Evolutionary conservation across 169 alveolate genomes (phyloP).

Genomic region (Cyclospora cayetanensis): DNA sequence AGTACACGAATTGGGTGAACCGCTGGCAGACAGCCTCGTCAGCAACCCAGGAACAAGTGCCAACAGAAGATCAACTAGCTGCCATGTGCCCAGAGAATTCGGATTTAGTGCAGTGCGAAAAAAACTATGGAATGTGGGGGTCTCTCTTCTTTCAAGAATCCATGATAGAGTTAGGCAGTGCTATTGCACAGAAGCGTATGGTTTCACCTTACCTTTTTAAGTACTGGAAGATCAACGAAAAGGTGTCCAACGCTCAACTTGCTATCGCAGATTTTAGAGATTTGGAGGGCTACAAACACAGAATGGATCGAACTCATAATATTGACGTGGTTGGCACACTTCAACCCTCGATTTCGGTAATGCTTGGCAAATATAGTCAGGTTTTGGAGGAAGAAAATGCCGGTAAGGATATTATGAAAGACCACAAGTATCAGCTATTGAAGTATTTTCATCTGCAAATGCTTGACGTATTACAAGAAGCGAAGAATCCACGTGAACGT

Average conservation of each 20-base stretch:
- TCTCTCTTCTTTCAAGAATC: conserved; percentile 38
- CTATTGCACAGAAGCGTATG: conserved; percentile 9
- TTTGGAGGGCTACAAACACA: neutral
- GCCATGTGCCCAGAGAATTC: neutral
- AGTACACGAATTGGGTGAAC: neutral
- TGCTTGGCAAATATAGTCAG: conserved; percentile 39
- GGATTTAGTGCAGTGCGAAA: neutral
- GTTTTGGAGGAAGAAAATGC: conserved; percentile 5
- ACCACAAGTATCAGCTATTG: conserved; percentile 17
- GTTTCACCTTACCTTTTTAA: conserved; percentile 37
- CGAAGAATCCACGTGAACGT: neutral
- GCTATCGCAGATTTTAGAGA: conserved; percentile 48
- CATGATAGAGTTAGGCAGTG: neutral
- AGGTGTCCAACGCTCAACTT: neutral
- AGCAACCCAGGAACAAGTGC: neutral
- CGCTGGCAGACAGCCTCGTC: neutral
- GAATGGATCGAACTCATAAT: neutral
- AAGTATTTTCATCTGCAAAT: neutral
- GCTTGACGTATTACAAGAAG: neutral
- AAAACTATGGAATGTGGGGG: conserved; percentile 63
- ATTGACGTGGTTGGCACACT: neutral
- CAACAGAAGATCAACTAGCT: neutral
- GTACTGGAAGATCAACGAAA: neutral
- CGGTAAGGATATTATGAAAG: neutral
- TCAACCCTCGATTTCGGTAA: neutral